phyloP scores from a whole-genome alignment of 139 green algal genomes.

The Closterium sp. region DNA sequence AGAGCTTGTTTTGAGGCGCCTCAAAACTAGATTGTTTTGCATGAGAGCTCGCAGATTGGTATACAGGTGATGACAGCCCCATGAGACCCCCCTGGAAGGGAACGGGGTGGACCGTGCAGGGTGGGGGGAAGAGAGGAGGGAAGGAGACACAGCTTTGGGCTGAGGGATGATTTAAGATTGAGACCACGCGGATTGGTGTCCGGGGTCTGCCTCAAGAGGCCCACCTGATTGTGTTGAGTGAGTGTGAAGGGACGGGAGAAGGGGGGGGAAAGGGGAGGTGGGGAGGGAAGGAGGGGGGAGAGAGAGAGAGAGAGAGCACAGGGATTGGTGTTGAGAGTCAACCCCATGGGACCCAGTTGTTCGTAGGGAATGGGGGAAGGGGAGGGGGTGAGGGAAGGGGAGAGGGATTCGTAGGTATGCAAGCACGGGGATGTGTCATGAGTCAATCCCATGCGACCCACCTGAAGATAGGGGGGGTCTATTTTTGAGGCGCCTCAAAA shows the following conservation, averaged over 20 bases:
- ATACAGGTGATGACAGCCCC: no score
- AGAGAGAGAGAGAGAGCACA: not conserved
- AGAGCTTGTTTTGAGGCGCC: no score
- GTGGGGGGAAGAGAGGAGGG: constrained; percentile 11
- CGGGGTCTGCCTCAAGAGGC: not conserved
- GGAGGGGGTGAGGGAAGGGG: not conserved
- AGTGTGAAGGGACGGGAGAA: not conserved
- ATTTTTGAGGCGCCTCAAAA: no score
- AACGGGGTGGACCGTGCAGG: no score
- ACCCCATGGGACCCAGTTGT: constrained; percentile 16
- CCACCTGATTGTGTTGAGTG: constrained; percentile 14
- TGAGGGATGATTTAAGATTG: constrained; percentile 33
- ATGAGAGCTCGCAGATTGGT: no score
- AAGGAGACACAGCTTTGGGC: constrained; percentile 21
- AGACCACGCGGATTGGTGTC: constrained; percentile 31
- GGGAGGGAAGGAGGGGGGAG: not conserved
- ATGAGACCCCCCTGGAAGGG: no score
- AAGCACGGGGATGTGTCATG: no score
- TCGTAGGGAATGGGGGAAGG: not conserved
- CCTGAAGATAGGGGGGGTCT: no score
- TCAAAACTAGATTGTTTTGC: no score
- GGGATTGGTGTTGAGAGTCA: constrained; percentile 23
- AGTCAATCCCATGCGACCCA: no score
- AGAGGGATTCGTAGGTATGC: no score
- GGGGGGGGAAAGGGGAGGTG: not conserved